Evolutionary conservation across 2,329 filamentous ascomycete genomes (phyloP).

Genomic region (Phoma sp.): DNA sequence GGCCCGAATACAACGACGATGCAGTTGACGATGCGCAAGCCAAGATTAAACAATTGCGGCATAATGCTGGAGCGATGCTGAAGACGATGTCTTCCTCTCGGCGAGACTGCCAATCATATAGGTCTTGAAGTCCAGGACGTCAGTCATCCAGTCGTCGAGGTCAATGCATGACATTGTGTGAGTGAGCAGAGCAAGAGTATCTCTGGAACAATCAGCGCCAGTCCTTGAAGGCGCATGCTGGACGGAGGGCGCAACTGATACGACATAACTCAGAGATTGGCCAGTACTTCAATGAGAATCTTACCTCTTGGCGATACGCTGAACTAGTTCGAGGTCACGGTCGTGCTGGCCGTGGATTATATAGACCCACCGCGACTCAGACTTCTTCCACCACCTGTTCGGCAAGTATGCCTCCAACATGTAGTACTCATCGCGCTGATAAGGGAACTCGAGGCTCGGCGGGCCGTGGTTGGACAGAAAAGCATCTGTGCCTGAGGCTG

Average conservation of each 20-base stretch:
- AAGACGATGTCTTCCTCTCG: neutral
- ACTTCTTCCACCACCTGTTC: conserved; percentile 60
- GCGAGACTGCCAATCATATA: conserved; percentile 17
- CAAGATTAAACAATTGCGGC: conserved; percentile 6
- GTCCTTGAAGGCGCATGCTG: neutral
- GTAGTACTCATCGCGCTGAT: conserved; percentile 64
- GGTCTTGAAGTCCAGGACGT: conserved; percentile 23
- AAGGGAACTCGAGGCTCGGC: conserved; percentile 60
- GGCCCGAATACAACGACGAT: too few relatives aligned
- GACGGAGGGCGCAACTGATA: neutral
- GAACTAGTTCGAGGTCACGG: conserved; percentile 43
- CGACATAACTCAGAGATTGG: neutral
- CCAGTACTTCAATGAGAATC: neutral
- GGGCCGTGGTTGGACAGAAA: conserved; percentile 61
- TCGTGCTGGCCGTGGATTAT: conserved; percentile 47
- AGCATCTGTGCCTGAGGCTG: conserved; percentile 53
- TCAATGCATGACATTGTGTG: conserved; percentile 26
- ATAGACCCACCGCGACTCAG: conserved; percentile 58
- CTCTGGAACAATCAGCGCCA: conserved; percentile 20
- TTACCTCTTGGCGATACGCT: conserved; percentile 1
- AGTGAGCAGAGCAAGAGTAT: conserved; percentile 24
- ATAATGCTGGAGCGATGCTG: conserved; percentile 9
- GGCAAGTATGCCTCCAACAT: conserved; percentile 64
- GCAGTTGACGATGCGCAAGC: neutral
- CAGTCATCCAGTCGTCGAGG: conserved; percentile 26